Evolutionary conservation across 2,329 filamentous ascomycete species (phyloP).

Genomic region (Furcasterigmium furcatum): DNA sequence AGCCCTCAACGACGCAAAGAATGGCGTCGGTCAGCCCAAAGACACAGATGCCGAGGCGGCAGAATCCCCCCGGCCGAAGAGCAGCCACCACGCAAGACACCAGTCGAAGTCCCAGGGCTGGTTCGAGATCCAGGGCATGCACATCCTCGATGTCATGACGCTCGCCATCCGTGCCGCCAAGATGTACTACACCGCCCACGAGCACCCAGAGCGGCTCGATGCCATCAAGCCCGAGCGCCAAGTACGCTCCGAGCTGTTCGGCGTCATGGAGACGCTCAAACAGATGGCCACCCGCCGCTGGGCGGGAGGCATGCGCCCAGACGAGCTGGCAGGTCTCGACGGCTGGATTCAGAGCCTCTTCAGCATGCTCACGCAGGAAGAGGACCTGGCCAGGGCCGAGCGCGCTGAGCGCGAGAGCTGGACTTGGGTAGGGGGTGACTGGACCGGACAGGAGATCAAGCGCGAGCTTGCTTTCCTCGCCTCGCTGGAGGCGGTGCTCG

Average conservation of each 20-base stretch:
- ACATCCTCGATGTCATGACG: constrained; percentile 88
- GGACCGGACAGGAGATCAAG: constrained; percentile 70
- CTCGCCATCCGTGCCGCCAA: constrained; percentile 94
- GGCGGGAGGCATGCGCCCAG: constrained; percentile 72
- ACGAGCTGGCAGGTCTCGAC: constrained; percentile 73
- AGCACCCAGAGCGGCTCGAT: constrained; percentile 80
- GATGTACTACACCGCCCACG: constrained; percentile 93
- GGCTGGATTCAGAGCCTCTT: constrained; percentile 79
- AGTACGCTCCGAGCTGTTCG: constrained; percentile 78
- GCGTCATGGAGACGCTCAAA: constrained; percentile 87
- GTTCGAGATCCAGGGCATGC: constrained; percentile 87
- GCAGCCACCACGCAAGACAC: constrained; percentile 20
- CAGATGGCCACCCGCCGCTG: constrained; percentile 88
- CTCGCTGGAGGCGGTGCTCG: constrained; percentile 63
- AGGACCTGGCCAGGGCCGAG: constrained; percentile 73
- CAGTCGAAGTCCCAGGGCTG: constrained; percentile 59
- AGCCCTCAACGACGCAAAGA: constrained; percentile 59
- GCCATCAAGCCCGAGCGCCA: constrained; percentile 83
- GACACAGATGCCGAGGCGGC: background rate
- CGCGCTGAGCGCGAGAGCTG: constrained; percentile 66
- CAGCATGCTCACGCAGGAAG: constrained; percentile 72
- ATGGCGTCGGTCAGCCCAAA: constrained; percentile 4
- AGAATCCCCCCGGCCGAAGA: constrained; percentile 17
- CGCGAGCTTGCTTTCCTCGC: constrained; percentile 79
- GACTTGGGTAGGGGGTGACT: constrained; percentile 78